Evolutionary conservation across 2,329 filamentous ascomycete genomes (phyloP), one percentile per base, ranked within the genome.

Genomic region (Saccharata proteae): DNA sequence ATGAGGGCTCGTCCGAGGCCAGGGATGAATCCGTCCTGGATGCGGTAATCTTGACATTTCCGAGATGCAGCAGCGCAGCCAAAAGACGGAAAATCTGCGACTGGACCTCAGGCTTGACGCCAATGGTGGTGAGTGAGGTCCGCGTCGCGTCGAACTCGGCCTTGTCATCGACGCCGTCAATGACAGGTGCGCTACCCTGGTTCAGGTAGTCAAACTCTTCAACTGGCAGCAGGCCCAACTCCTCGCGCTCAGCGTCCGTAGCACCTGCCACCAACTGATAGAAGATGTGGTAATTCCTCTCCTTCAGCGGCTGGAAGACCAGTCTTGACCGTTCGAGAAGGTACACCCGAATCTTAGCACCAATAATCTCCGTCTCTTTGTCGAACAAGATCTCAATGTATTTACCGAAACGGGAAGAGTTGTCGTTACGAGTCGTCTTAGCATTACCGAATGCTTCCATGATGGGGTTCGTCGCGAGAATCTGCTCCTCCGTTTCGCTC

Each of bases 361-460:
- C 90, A 51, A 96, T 94, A 48, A 98, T 98, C 55, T 92, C 90
- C 40, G 84, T 93, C 49, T 79, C 74, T 40, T 83, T 74, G 61
- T 96, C 86, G 58, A 98, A 98, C 84, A 96, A 88, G 54, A 98
- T 98, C 64, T 98, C 90, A 47, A 98, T 96, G 58, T 98, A 98
- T 68, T 98, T 98, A 57, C 90, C 90, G 59, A 98, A 98, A 50
- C 90, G 76, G 24, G 90, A 98, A 26, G 90, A 98, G 62, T 98
- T 98, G 62, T 98, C 90, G 63, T 98, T 98, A 55, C 90, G 74
- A 8, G 90, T 98, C n/a, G 90, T 98, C 65, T 98, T 98, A 33
- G 90, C 90, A 64, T 98, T 98, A 55, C 90, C 90, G 52, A 98
- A 98, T 19, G 90, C 88, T 72, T 98, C 90, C 90, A 98, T 98